Evolutionary conservation across 495 filamentous ascomycete genomes (phyloP).

Genomic region (Hapsidospora chrysogenum): DNA sequence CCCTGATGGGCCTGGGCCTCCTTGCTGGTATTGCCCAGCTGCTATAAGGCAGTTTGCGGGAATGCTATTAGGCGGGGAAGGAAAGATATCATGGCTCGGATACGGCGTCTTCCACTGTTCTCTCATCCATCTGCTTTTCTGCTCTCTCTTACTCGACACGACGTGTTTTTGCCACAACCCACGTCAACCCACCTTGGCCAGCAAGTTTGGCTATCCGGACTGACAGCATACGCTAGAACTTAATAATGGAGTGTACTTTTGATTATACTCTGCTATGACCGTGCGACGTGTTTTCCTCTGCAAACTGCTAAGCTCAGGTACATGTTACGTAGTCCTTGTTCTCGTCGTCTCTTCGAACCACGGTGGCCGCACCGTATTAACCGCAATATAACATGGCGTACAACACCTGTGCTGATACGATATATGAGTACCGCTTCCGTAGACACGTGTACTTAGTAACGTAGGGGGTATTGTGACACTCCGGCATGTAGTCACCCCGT

Average conservation of each 20-base stretch:
- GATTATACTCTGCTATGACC: too few relatives aligned
- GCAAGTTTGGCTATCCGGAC: not conserved
- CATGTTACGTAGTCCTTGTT: too few relatives aligned
- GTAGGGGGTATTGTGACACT: too few relatives aligned
- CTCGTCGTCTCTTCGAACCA: too few relatives aligned
- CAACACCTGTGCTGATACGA: not conserved
- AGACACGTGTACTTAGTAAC: too few relatives aligned
- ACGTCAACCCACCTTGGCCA: slow-evolving; percentile 2
- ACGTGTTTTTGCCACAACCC: slow-evolving; percentile 1
- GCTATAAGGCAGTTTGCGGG: slow-evolving; percentile 5
- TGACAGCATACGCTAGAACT: slow-evolving; percentile 2
- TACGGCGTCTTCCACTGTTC: slow-evolving; percentile 3
- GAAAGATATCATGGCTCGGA: slow-evolving; percentile 1
- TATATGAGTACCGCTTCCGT: too few relatives aligned
- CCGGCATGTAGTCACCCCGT: too few relatives aligned
- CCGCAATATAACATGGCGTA: slow-evolving; percentile 1
- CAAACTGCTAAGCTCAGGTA: too few relatives aligned
- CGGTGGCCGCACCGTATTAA: too few relatives aligned
- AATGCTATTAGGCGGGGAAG: not conserved
- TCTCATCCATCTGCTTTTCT: slow-evolving; percentile 1
- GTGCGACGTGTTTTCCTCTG: too few relatives aligned
- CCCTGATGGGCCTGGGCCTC: slow-evolving; percentile 20
- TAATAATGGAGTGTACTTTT: slow-evolving; percentile 4
- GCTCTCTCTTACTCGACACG: slow-evolving; percentile 1
- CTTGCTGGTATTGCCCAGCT: slow-evolving; percentile 19